Evolutionary conservation across 2,329 filamentous ascomycete species (phyloP).

Genomic region (Nannizzia gypsea): DNA sequence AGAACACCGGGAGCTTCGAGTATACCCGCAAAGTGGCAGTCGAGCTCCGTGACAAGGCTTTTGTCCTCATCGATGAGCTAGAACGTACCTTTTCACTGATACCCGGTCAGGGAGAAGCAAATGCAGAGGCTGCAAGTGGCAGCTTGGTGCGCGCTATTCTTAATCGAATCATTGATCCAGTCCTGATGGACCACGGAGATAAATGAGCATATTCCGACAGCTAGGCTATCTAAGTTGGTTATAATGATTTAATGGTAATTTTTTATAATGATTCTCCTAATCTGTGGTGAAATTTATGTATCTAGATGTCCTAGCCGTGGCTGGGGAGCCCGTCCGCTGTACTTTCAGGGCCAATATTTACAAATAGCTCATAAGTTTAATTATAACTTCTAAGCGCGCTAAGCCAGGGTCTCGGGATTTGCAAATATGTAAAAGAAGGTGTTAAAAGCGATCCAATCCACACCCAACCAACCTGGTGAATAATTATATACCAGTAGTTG

Average conservation of each 20-base stretch:
- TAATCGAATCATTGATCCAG: constrained; percentile 48
- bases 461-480: background rate
- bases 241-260: background rate
- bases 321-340: too few relatives aligned
- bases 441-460: too few relatives aligned
- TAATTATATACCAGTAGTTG: background rate
- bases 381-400: background rate
- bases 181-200: constrained; percentile 18
- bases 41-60: constrained; percentile 36
- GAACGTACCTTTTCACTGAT: background rate
- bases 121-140: constrained; percentile 41
- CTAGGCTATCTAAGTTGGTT: background rate
- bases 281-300: too few relatives aligned
- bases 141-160: constrained; percentile 55
- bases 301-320: too few relatives aligned
- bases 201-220: background rate
- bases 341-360: background rate
- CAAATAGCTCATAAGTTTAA: background rate
- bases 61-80: constrained; percentile 4
- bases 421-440: background rate
- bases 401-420: background rate
- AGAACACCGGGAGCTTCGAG: constrained; percentile 73
- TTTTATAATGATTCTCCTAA: background rate
- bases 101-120: background rate
- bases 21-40: constrained; percentile 61